Evolutionary conservation across 2,329 filamentous ascomycete species (phyloP).

Genomic region (Phyllosticta citriasiana): DNA sequence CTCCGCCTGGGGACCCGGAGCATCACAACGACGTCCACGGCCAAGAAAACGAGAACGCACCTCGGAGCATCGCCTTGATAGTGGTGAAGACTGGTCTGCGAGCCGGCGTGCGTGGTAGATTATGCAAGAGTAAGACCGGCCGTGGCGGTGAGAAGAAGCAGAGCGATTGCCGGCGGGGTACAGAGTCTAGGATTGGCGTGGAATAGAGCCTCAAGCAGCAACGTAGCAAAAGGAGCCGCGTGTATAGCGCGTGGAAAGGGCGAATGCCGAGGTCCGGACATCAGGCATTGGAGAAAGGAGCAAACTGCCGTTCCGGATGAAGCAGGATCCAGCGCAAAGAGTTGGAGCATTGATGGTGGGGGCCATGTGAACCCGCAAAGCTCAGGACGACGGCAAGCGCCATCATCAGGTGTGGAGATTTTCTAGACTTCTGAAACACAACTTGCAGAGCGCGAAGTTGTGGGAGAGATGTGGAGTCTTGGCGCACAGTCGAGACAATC

Average conservation of each 20-base stretch:
- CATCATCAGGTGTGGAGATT: constrained; percentile 1
- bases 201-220: background rate
- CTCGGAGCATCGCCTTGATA: background rate
- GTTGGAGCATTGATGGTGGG: background rate
- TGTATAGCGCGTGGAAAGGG: background rate
- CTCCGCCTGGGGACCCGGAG: constrained; percentile 11
- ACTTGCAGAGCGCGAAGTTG: constrained; percentile 6
- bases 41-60: background rate
- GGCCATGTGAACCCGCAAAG: background rate
- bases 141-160: background rate
- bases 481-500: constrained; percentile 6
- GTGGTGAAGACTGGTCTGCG: background rate
- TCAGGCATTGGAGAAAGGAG: background rate
- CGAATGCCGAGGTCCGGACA: constrained; percentile 7
- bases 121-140: constrained; percentile 4
- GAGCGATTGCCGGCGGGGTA: constrained; percentile 2
- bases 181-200: background rate
- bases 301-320: constrained; percentile 2
- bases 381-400: background rate
- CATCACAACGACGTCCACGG: constrained; percentile 1
- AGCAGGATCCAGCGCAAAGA: background rate
- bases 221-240: background rate
- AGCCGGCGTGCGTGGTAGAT: background rate
- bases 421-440: constrained; percentile 4
- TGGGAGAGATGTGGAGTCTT: constrained; percentile 5